These are phyloP conservation scores for Fusarium sp. DNA, from an alignment of 2,329 filamentous ascomycete genomes.

Conservation along the genomic window DNA sequence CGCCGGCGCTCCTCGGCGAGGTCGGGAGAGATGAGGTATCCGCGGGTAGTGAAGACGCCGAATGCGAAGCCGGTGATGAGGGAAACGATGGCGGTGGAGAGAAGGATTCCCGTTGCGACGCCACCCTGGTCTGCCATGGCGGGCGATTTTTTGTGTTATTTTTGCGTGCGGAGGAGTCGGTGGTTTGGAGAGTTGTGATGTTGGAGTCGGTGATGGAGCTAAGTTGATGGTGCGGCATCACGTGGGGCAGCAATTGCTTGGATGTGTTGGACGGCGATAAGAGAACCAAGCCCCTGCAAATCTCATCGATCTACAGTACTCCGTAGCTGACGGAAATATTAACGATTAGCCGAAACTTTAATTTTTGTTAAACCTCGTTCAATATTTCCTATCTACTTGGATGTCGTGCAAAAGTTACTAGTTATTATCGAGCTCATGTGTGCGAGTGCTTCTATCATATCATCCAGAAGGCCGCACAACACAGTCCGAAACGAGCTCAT, in stretches of 20 bases:
- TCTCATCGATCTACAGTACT: too few species aligned
- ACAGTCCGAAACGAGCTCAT: not conserved
- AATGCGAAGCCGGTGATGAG: constrained; percentile 86
- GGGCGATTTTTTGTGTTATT: not conserved
- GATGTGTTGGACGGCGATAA: not conserved
- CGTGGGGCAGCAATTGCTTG: constrained; percentile 30
- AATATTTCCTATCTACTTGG: too few species aligned
- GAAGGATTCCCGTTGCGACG: constrained; percentile 70
- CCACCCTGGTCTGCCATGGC: constrained; percentile 57
- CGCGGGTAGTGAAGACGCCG: constrained; percentile 79
- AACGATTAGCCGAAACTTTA: too few species aligned
- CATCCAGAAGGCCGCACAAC: too few species aligned
- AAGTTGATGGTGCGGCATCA: constrained; percentile 32
- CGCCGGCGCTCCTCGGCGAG: constrained; percentile 71
- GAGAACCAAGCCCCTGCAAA: too few species aligned
- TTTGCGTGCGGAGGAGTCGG: not conserved
- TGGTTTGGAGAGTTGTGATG: constrained; percentile 17
- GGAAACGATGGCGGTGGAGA: constrained; percentile 82
- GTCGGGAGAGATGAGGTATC: constrained; percentile 71
- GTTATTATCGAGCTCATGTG: too few species aligned
- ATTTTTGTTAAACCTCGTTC: too few species aligned
- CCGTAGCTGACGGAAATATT: too few species aligned
- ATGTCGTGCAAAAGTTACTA: too few species aligned
- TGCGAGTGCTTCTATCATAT: too few species aligned
- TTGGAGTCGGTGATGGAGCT: constrained; percentile 34